Conservation (phyloP, 176 grass and related monocot genomes). For the Juncus inflexus region DNA sequence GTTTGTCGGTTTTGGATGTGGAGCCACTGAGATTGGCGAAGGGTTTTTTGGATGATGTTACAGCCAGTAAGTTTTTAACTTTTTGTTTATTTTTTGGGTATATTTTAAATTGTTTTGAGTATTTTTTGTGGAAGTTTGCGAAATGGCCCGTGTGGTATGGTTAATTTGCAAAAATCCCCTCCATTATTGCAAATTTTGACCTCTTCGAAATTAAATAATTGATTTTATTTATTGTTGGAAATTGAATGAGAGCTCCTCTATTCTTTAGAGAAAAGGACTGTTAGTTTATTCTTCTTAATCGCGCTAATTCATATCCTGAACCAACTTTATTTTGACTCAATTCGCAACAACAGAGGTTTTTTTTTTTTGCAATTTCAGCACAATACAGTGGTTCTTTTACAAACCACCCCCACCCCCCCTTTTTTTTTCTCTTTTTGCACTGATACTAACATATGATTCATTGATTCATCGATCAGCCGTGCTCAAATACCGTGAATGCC, state of each 20-base stretch:
- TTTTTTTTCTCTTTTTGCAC: not conserved
- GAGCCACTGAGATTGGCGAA: conserved; percentile 51
- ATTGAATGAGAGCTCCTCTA: too few species aligned
- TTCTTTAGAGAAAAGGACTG: too few species aligned
- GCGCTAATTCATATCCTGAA: too few species aligned
- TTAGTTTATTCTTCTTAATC: too few species aligned
- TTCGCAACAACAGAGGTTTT: not conserved
- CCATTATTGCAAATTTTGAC: not conserved
- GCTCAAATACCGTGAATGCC: conserved; percentile 60
- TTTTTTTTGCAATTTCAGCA: not conserved
- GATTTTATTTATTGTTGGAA: too few species aligned
- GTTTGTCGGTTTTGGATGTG: conserved; percentile 64
- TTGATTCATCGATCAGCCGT: conserved; percentile 42
- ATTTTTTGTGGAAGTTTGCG: conserved; percentile 9
- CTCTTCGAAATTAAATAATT: too few species aligned
- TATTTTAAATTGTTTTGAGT: conserved; percentile 11
- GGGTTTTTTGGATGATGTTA: conserved; percentile 65
- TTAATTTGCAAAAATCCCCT: not conserved
- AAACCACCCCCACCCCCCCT: too few species aligned
- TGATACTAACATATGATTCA: not conserved
- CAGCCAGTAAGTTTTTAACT: conserved; percentile 47
- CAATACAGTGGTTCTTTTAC: too few species aligned
- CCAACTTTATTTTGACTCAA: too few species aligned
- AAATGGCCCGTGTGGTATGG: too few species aligned
- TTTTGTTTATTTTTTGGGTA: conserved; percentile 19